Percentiles rank a stretch among this genome's conserved stretches.
These are phyloP conservation scores for Escovopsis sp. DNA, from an alignment of 2,329 filamentous ascomycete genomes.

Conservation along the genomic window DNA sequence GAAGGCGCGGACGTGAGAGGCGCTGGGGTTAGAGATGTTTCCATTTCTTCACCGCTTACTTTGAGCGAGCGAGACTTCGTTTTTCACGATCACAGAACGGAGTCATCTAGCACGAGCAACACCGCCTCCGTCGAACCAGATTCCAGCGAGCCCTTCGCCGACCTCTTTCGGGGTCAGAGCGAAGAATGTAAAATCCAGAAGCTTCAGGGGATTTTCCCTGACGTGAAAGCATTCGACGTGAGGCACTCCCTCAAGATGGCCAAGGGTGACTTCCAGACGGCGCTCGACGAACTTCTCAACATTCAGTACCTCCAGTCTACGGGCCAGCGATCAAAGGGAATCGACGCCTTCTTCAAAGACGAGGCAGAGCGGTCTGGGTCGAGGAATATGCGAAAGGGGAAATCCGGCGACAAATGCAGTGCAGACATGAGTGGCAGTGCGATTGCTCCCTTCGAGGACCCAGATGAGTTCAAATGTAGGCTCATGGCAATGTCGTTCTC, in stretches of 20 bases:
- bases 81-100: slow-evolving; percentile 14
- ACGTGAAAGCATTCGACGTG: slow-evolving; percentile 50
- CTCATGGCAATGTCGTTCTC: too few relatives aligned
- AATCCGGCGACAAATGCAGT: slow-evolving; percentile 1
- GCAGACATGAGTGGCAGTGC: too few relatives aligned
- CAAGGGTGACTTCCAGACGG: slow-evolving; percentile 48
- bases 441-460: not conserved
- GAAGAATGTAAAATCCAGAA: slow-evolving; percentile 46
- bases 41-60: slow-evolving; percentile 11
- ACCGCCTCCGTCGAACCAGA: slow-evolving; percentile 11
- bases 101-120: slow-evolving; percentile 13
- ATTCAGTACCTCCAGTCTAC: slow-evolving; percentile 60
- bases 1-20: slow-evolving; percentile 8
- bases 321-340: slow-evolving; percentile 48
- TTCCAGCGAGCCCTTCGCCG: slow-evolving; percentile 14
- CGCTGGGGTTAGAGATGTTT: slow-evolving; percentile 10
- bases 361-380: slow-evolving; percentile 23
- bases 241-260: slow-evolving; percentile 51
- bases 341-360: slow-evolving; percentile 64
- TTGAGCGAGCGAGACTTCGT: slow-evolving; percentile 11
- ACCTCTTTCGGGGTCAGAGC: slow-evolving; percentile 25
- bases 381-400: slow-evolving; percentile 24
- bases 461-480: slow-evolving; percentile 11
- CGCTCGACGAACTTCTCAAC: slow-evolving; percentile 70
- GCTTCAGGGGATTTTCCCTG: slow-evolving; percentile 57